phyloP scores from a whole-genome alignment of 352 stramenopile genomes.

The Phytophthora gonapodyides region DNA sequence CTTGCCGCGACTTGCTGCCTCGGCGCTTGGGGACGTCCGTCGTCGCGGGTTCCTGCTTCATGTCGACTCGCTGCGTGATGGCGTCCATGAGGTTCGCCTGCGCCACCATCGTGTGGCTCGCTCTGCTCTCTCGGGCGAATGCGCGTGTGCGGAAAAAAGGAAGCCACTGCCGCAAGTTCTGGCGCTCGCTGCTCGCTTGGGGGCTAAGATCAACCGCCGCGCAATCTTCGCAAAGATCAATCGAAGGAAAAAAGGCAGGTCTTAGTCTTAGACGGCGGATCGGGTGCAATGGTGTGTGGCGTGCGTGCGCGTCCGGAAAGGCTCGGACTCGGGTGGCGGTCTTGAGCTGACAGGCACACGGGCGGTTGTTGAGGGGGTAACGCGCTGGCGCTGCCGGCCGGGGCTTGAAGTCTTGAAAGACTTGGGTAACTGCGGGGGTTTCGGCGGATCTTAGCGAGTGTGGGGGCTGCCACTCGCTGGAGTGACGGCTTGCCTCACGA shows the following conservation, averaged over 20 bases:
- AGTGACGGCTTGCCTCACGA: neutral
- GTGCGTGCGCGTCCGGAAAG: constrained; percentile 27
- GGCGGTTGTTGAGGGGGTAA: neutral
- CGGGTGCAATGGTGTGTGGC: neutral
- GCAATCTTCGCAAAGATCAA: constrained; percentile 24
- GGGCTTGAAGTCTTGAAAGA: too few relatives aligned
- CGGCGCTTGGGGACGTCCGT: constrained; percentile 20
- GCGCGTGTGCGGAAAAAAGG: constrained; percentile 25
- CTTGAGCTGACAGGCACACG: neutral
- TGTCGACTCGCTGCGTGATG: constrained; percentile 22
- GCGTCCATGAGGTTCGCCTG: constrained; percentile 27
- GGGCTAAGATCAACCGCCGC: constrained; percentile 2
- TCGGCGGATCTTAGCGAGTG: constrained; percentile 41
- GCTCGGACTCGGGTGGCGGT: constrained; percentile 10
- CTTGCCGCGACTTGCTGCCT: constrained; percentile 21
- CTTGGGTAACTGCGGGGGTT: constrained; percentile 23
- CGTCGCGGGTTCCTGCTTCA: constrained; percentile 26
- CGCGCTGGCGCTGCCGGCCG: neutral
- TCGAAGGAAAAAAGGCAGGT: constrained; percentile 22
- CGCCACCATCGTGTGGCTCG: constrained; percentile 23
- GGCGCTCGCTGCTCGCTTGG: constrained; percentile 2
- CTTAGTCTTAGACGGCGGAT: constrained; percentile 22
- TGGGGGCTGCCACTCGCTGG: constrained; percentile 16
- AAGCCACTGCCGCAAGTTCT: constrained; percentile 4
- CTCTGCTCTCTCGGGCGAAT: constrained; percentile 12